Base-by-base conservation (phyloP, 306 rosid species). In the Corylus heterophylla region DNA sequence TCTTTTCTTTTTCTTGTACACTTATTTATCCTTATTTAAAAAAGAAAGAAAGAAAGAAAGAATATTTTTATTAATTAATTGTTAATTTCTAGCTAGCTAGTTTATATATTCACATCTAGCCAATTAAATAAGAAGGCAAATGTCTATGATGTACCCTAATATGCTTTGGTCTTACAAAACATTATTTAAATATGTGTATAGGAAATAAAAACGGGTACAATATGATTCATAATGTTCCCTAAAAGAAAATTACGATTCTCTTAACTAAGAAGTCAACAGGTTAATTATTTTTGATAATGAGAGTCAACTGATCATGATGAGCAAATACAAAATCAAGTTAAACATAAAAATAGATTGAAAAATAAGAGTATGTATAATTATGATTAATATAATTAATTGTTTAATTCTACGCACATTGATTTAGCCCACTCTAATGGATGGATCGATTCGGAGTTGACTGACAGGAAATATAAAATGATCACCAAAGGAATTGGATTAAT, bases 361-460 rank as follows among this genome's bases (percentile, higher is more conserved):
- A 82, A 79, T 55, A 71, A 37, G 79, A 42, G 76, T 54, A 5
- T 52, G 49, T 29, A 35, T 20, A 54, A 56, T 69, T 37, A 50
- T 67, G 56, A 78, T 22, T 12, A 49, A 73, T 44, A 58, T 1
- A 52, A 50, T n/a, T 39, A 39, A 39, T 39, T 39, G 6, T 59
- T 64, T 49, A 16, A 35, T 42, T 20, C 27, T 31, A 48, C n/a
- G 59, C 16, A 22, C 70, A 75, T 52, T 68, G 29, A 22, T 22
- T 22, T 29, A 77, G 73, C 42, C 49, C 78, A 69, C n/a, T 72
- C 67, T 63, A 80, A 77, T 44, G 75, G 69, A 71, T 84, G 87
- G 64, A 83, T 78, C 61, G 74, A 87, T 91, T 86, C 88, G 76
- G 75, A 80, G 89, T 86, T 89, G 90, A 91, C 96, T 81, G 50